Percentiles rank a stretch among this genome's conserved stretches.
These are phyloP conservation scores for Biscogniauxia marginata DNA, from an alignment of 2,329 filamentous ascomycete genomes.

Conservation along the genomic window DNA sequence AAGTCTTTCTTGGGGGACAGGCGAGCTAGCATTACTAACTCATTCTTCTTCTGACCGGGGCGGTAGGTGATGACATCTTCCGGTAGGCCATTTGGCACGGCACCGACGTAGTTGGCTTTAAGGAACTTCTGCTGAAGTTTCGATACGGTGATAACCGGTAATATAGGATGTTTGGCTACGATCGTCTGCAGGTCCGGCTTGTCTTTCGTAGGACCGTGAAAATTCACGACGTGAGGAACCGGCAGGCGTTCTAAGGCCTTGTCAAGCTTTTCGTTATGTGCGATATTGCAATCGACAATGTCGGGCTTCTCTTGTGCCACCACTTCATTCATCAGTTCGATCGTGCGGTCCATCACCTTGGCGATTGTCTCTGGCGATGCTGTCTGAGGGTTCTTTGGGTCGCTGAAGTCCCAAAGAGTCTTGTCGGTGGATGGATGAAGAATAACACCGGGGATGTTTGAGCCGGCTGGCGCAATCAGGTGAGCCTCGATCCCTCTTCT, in stretches of 20 bases:
- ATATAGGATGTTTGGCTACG: neutral
- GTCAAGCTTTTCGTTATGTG: neutral
- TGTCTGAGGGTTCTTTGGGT: neutral
- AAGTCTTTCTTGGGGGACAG: conserved; percentile 1
- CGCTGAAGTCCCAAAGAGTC: neutral
- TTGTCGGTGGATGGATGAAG: neutral
- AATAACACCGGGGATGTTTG: neutral
- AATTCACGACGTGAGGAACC: neutral
- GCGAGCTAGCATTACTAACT: neutral
- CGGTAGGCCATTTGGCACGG: conserved; percentile 1
- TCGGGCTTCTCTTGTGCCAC: neutral
- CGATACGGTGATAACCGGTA: conserved; percentile 1
- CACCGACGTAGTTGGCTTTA: neutral
- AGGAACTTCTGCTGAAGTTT: neutral
- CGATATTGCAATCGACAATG: conserved; percentile 2
- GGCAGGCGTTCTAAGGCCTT: neutral
- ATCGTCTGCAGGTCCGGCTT: neutral
- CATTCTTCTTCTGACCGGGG: neutral
- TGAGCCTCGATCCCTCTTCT: neutral
- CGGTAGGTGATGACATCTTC: neutral
- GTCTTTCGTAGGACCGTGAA: conserved; percentile 1
- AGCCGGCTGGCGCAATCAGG: conserved; percentile 1
- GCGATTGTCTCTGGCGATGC: neutral
- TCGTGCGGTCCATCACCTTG: neutral
- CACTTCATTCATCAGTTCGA: neutral